Evolutionary conservation across 345 rosid genomes (phyloP).

Genomic region (Conringia planisiliqua): DNA sequence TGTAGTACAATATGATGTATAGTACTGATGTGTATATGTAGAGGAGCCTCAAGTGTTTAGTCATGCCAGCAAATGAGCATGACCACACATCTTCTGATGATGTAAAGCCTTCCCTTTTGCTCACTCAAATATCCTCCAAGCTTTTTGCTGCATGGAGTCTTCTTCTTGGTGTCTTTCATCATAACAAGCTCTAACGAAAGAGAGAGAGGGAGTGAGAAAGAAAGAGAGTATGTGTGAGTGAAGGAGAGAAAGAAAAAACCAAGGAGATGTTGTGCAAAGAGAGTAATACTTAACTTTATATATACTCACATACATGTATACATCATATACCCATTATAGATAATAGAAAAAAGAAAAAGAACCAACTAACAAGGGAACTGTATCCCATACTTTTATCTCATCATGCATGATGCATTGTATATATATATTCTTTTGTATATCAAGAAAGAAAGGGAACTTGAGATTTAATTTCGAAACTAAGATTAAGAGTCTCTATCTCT

Average conservation of each 20-base stretch:
- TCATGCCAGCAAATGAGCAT: constrained; percentile 88
- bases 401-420: constrained; percentile 15
- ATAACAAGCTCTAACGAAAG: constrained; percentile 3
- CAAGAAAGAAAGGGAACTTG: neutral
- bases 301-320: constrained; percentile 16
- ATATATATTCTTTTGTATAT: constrained; percentile 6
- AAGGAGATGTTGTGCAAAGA: constrained; percentile 14
- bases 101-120: constrained; percentile 74
- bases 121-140: constrained; percentile 69
- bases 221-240: neutral
- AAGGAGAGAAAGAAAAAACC: constrained; percentile 9
- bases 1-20: neutral
- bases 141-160: constrained; percentile 47
- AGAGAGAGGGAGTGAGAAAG: neutral
- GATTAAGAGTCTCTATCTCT: neutral
- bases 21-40: constrained; percentile 7
- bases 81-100: constrained; percentile 70
- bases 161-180: constrained; percentile 47
- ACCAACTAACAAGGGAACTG: constrained; percentile 24
- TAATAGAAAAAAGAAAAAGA: neutral
- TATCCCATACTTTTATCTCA: constrained; percentile 28
- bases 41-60: constrained; percentile 29
- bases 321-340: constrained; percentile 16
- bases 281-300: constrained; percentile 22
- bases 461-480: neutral